Conservation (phyloP, 108 stramenopile species). For the Conticribra weissflogii region DNA sequence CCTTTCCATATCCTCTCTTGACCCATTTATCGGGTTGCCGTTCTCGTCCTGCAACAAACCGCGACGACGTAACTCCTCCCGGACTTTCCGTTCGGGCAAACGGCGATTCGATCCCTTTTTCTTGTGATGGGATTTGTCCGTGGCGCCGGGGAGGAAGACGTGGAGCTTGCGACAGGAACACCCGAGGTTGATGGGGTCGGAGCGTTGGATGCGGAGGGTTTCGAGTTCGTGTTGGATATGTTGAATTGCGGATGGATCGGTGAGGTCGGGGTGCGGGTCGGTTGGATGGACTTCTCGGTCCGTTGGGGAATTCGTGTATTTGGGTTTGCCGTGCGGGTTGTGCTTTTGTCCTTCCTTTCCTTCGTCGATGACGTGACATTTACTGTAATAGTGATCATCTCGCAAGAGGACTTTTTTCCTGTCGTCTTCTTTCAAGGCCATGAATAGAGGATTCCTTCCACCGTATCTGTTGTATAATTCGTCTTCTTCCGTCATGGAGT, state of each 20-base stretch:
- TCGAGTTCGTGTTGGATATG: constrained; percentile 82
- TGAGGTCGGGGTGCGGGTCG: constrained; percentile 24
- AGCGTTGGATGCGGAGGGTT: constrained; percentile 65
- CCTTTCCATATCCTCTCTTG: constrained; percentile 70
- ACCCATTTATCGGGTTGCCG: constrained; percentile 7
- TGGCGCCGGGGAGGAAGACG: constrained; percentile 61
- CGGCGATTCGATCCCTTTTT: constrained; percentile 74
- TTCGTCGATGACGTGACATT: constrained; percentile 14
- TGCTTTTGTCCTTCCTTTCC: not conserved
- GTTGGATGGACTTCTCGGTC: not conserved
- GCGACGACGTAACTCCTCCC: constrained; percentile 80
- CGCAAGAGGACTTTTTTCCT: constrained; percentile 35
- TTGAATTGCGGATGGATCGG: constrained; percentile 37
- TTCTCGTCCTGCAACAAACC: constrained; percentile 51
- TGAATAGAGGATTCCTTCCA: constrained; percentile 49
- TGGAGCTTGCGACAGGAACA: constrained; percentile 83
- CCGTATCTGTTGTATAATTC: constrained; percentile 34
- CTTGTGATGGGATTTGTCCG: constrained; percentile 56
- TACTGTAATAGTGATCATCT: constrained; percentile 34
- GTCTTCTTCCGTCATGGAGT: constrained; percentile 32
- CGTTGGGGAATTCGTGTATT: too few relatives aligned
- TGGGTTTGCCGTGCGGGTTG: too few relatives aligned
- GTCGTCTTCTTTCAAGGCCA: constrained; percentile 29
- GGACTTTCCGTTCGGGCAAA: constrained; percentile 64
- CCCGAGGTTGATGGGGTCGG: constrained; percentile 60